Conservation (phyloP, 2,329 filamentous ascomycete genomes). For the Penicillium oxalicum region DNA sequence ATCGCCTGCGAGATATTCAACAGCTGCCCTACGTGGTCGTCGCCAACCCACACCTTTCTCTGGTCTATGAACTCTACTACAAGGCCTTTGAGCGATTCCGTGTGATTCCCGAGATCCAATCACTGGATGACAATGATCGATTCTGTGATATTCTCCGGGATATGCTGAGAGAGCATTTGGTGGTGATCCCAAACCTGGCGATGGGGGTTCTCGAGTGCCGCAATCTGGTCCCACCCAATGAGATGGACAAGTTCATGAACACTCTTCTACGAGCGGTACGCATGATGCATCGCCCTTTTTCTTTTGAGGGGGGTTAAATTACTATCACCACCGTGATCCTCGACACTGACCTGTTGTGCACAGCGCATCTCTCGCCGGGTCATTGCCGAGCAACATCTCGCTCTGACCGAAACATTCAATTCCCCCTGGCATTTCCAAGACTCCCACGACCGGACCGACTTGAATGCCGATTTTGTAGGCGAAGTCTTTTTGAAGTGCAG, state of each 20-base stretch:
- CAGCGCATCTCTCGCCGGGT: conserved; percentile 90
- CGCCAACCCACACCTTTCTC: conserved; percentile 86
- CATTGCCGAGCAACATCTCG: conserved; percentile 94
- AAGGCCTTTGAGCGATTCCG: conserved; percentile 90
- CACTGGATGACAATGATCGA: conserved; percentile 79
- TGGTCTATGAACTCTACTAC: conserved; percentile 96
- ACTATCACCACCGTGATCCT: conserved; percentile 5
- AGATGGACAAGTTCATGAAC: conserved; percentile 92
- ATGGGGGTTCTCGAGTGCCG: conserved; percentile 92
- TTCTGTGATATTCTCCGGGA: conserved; percentile 75
- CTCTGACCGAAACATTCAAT: conserved; percentile 89
- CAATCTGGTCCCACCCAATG: conserved; percentile 69
- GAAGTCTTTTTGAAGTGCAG: conserved; percentile 93
- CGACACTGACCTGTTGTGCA: conserved; percentile 7
- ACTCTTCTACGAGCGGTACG: conserved; percentile 80
- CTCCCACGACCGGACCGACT: conserved; percentile 57
- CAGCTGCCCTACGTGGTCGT: conserved; percentile 92
- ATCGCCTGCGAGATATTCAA: conserved; percentile 95
- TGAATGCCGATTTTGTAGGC: conserved; percentile 79
- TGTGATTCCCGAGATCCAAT: conserved; percentile 74
- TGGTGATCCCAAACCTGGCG: conserved; percentile 87
- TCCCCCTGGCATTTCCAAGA: conserved; percentile 84
- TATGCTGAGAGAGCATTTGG: conserved; percentile 79
- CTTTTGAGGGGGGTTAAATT: background rate
- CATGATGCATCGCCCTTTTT: background rate